Conservation (phyloP, 78 protist genomes). For the Dictyostelium intermedium region DNA sequence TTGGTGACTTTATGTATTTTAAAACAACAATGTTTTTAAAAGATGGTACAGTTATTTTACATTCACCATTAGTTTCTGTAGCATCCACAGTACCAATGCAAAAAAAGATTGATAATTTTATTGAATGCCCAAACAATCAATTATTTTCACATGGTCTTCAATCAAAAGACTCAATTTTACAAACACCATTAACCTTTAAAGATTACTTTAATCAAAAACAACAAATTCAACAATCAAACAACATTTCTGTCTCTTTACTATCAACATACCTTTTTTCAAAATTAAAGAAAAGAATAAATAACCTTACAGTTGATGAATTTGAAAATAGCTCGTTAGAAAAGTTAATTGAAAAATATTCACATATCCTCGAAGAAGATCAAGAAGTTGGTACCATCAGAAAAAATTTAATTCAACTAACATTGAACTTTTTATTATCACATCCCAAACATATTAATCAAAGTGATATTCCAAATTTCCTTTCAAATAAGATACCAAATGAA, state of each 20-base stretch:
- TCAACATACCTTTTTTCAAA: background rate
- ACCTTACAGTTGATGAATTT: background rate
- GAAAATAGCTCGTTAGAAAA: background rate
- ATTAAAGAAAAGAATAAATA: background rate
- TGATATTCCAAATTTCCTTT: background rate
- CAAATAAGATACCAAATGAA: background rate
- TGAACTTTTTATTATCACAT: background rate
- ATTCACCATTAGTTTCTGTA: background rate
- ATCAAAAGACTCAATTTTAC: conserved; percentile 40
- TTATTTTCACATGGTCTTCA: background rate
- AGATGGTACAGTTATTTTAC: conserved; percentile 16
- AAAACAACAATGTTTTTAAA: background rate
- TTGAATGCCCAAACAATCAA: conserved; percentile 30
- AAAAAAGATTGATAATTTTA: no score
- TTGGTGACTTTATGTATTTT: no score
- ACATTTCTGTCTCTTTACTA: no score
- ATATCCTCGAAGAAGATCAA: background rate
- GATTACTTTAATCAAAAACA: no score
- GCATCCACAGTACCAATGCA: background rate
- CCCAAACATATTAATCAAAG: background rate
- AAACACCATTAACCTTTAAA: background rate
- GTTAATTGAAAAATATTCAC: background rate
- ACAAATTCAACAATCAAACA: no score
- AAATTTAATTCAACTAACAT: background rate
- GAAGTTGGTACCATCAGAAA: background rate